phyloP scores from a whole-genome alignment of 345 rosid genomes.

The Gossypium anomalum region DNA sequence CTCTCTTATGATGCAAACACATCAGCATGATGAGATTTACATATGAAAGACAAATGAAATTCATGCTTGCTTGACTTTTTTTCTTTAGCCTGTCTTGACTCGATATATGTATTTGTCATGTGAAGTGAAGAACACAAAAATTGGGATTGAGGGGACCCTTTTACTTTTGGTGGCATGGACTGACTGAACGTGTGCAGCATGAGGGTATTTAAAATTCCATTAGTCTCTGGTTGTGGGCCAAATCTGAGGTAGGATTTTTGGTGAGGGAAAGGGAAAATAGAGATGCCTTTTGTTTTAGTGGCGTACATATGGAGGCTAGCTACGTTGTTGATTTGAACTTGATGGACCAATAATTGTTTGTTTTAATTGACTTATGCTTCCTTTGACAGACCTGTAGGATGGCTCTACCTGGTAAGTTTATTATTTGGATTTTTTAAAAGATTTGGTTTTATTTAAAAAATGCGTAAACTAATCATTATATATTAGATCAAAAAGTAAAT shows the following conservation, averaged over 20 bases:
- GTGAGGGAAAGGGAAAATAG: not conserved
- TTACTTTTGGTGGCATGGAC: not conserved
- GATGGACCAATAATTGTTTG: not conserved
- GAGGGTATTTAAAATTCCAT: constrained; percentile 4
- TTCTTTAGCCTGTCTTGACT: not conserved
- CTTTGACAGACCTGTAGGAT: not conserved
- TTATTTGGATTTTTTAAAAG: no score
- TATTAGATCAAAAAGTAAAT: no score
- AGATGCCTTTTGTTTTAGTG: not conserved
- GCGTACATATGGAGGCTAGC: not conserved
- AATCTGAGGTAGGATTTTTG: not conserved
- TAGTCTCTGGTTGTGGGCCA: constrained; percentile 1
- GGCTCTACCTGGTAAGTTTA: not conserved
- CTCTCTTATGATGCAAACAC: not conserved
- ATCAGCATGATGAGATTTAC: not conserved
- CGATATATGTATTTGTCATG: not conserved
- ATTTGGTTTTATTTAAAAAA: no score
- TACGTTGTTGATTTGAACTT: not conserved
- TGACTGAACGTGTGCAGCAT: not conserved
- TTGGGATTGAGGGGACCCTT: not conserved
- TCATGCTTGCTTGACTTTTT: not conserved
- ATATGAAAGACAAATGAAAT: not conserved
- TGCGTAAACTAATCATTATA: no score
- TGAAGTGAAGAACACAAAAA: not conserved
- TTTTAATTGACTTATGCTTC: not conserved